Evolutionary conservation across 495 filamentous ascomycete species (phyloP).

Genomic region (Annulohypoxylon moriforme): DNA sequence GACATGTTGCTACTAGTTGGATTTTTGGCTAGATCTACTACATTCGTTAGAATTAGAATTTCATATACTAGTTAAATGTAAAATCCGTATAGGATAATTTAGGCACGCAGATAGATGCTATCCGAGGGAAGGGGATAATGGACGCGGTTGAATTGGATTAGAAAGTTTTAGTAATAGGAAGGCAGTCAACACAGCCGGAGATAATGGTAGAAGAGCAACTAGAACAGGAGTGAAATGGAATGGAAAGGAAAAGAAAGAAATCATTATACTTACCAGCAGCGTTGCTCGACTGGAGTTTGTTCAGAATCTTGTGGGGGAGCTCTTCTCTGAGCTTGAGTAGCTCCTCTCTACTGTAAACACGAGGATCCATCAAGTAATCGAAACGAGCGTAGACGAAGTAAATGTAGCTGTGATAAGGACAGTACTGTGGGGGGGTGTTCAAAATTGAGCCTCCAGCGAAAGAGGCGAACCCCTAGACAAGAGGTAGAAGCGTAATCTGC

Average conservation of each 20-base stretch:
- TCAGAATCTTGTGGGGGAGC: constrained; percentile 6
- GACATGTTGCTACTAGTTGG: constrained; percentile 9
- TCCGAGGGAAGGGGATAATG: not conserved
- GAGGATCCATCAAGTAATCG: constrained; percentile 48
- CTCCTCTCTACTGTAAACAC: constrained; percentile 52
- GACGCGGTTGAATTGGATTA: not conserved
- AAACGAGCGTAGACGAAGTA: constrained; percentile 52
- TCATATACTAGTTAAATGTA: not conserved
- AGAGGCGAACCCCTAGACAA: constrained; percentile 31
- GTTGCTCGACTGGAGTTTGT: constrained; percentile 42
- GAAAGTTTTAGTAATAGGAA: not conserved
- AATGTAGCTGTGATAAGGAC: constrained; percentile 16
- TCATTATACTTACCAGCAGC: constrained; percentile 50
- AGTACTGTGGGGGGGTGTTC: constrained; percentile 49
- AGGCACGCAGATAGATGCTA: not conserved
- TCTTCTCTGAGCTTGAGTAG: constrained; percentile 49
- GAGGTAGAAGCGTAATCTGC: constrained; percentile 39
- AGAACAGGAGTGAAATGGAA: not conserved
- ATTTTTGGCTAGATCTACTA: constrained; percentile 35
- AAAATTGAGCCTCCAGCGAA: constrained; percentile 10
- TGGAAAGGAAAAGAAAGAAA: not conserved
- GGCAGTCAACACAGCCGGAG: not conserved
- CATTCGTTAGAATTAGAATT: not conserved
- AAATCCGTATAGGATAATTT: not conserved
- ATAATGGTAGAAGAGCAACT: not conserved